Conservation (phyloP, 1,284 basidiomycete species). For the Sporisorium iseilematis-ciliati region DNA sequence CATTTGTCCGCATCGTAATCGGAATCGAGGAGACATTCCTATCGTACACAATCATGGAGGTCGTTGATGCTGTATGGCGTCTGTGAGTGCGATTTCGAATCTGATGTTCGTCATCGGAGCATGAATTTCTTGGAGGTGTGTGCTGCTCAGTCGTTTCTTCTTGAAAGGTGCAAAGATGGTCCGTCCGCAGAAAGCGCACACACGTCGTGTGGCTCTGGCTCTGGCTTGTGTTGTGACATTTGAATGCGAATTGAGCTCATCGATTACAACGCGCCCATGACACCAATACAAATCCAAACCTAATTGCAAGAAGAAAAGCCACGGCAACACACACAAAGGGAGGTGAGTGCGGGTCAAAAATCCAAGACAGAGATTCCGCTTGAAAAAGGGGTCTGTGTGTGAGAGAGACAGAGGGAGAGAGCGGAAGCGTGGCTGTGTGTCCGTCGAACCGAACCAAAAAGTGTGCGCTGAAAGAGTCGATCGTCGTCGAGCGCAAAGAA, state of each 20-base stretch:
- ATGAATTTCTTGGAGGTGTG: not conserved
- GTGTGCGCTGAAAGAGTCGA: too few relatives aligned
- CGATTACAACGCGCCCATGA: conserved; percentile 16
- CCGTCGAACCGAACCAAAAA: too few relatives aligned
- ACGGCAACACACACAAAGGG: not conserved
- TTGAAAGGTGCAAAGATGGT: not conserved
- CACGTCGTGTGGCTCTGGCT: conserved; percentile 35
- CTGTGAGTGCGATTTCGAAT: not conserved
- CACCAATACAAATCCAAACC: conserved; percentile 10
- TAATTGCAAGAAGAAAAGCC: conserved; percentile 6
- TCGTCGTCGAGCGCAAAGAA: too few relatives aligned
- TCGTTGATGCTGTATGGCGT: not conserved
- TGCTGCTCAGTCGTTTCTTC: not conserved
- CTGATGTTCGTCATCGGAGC: not conserved
- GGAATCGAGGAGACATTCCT: not conserved
- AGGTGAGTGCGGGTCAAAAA: conserved; percentile 1
- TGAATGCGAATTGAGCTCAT: conserved; percentile 21
- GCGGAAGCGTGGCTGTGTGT: too few relatives aligned
- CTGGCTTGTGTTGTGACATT: not conserved
- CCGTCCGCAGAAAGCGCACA: conserved; percentile 3
- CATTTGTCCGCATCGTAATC: too few relatives aligned
- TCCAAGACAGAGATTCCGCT: not conserved
- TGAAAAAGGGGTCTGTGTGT: too few relatives aligned
- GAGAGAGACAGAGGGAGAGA: too few relatives aligned
- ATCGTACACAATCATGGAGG: not conserved